Evolutionary conservation across 1,284 basidiomycete species (phyloP).

Genomic region (Malassezia vespertilionis): DNA sequence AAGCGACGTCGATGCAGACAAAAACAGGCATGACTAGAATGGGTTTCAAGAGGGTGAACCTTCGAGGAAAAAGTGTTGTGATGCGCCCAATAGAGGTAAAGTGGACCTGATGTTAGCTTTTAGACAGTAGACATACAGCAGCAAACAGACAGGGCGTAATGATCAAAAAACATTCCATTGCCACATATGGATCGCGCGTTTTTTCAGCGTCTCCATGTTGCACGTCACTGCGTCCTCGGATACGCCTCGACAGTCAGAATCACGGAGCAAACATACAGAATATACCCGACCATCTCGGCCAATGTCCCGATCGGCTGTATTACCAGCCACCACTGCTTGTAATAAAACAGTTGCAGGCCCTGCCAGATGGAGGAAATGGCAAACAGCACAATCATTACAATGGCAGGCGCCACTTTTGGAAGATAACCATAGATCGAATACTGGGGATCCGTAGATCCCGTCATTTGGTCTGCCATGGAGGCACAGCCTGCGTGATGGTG

Average conservation of each 20-base stretch:
- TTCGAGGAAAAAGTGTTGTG: constrained; percentile 13
- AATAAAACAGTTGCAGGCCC: constrained; percentile 2
- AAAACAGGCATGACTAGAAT: constrained; percentile 25
- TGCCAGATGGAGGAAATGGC: constrained; percentile 7
- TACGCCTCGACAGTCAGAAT: too few relatives aligned
- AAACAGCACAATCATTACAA: constrained; percentile 18
- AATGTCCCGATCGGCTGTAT: constrained; percentile 17
- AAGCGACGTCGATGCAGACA: constrained; percentile 23
- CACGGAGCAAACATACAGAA: constrained; percentile 4
- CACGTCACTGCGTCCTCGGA: constrained; percentile 22
- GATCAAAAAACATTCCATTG: constrained; percentile 24
- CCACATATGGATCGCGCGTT: constrained; percentile 20
- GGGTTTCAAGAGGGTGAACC: constrained; percentile 18
- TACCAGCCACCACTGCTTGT: constrained; percentile 21
- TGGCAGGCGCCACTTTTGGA: constrained; percentile 13
- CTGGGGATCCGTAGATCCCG: too few relatives aligned
- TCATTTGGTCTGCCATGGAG: too few relatives aligned
- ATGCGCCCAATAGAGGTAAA: constrained; percentile 23
- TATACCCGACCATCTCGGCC: constrained; percentile 17
- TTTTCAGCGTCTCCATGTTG: too few relatives aligned
- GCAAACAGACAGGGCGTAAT: constrained; percentile 29
- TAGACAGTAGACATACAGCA: constrained; percentile 14
- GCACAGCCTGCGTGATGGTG: too few relatives aligned
- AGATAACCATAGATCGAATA: constrained; percentile 15
- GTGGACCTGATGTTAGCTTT: constrained; percentile 6